Base-by-base conservation (phyloP, 2,329 filamentous ascomycete species). In the Colletotrichum agaves region DNA sequence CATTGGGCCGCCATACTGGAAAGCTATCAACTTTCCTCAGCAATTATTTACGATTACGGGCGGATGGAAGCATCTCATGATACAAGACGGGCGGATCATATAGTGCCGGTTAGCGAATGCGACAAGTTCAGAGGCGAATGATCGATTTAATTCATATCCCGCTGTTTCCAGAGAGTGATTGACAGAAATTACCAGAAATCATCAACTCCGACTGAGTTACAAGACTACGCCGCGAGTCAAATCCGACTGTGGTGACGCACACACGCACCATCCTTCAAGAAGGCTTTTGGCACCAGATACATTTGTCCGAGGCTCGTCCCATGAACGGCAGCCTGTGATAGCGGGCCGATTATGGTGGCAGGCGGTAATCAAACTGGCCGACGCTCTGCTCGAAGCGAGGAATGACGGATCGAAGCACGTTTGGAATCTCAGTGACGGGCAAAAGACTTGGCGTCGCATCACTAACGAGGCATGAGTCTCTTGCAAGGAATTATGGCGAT, bases 321-420 rank as follows among this genome's bases (percentile, higher is more conserved):
- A 67, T 53, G 33, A 59, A 47, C 53, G 64, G 53, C 39, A 67
- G 39, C 61, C 64, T 67, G 64, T 67, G 64, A 67, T 59, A 60
- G 61, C 53, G 61, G 64, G 52, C 53, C 61, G 61, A 47, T 53
- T 59, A 23, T 53, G 44, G 61, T 52, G 64, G 35, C 37, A 52
- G 52, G 10, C 17, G 52, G 27, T 58, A 52, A 56, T 35, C 39
- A 59, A 23, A 44, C 44, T 56, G 61, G 47, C 21, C 64, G 27
- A 47, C 31, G 61, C 46, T 44, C 19, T 33, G 19, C 53, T 44
- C n/a, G 5, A 19, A 67, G 35, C 41, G 27, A 52, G 13, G n/a
- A 21, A 33, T 33, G 43, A 19, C 12, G 35, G 39, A 33, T 37
- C 27, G 63, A 66, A 63, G 50, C 60, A 63, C 31, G 44, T 46